Base-by-base conservation (phyloP, 331 rosid species). In the Stylosanthes scabra region DNA sequence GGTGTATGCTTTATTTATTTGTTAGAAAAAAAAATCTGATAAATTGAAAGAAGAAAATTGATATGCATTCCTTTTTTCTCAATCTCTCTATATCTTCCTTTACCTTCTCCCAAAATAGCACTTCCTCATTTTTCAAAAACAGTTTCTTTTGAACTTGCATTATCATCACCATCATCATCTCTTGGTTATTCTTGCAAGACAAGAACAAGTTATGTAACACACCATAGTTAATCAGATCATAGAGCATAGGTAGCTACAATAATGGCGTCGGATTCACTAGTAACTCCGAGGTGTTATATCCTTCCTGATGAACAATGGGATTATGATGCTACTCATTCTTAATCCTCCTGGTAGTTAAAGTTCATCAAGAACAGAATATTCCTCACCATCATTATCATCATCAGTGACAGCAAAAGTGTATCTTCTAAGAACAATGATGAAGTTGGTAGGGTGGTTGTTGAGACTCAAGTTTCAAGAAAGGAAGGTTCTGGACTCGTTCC, bases 391-490 rank as follows among this genome's bases (percentile, higher is more conserved):
- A 3, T 8, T 6, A 34, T 34, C 39, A 34, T 56, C 51, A 11
- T 46, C 28, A 10, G 40, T 5, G 9, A 27, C 7, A 1, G 7
- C 44, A 28, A 47, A 28, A 47, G 44, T 13, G 39, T 25, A 5
- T 20, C 37, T 69, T 27, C 4, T 46, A 9, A 44, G 14, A 51
- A 55, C 11, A 20, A 40, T 45, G 59, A 8, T 57, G 67, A 31
- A 9, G 15, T 29, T 20, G 15, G 12, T 37, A 40, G 31, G 47
- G 8, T 34, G 1, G 39, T 34, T 34, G 39, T 62, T 62, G 28
- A 3, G 12, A 11, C 42, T 72, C 70, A 66, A 28, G 66, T 79
- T 59, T 79, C 75, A 0, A 67, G 78, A 73, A 79, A 73, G 12
- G 79, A 73, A 73, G 79, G 79, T 41, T 63, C 74, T 15, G 59